These are phyloP conservation scores for Remersonia thermophila DNA, from an alignment of 2,329 filamentous ascomycete genomes.

Conservation along the genomic window DNA sequence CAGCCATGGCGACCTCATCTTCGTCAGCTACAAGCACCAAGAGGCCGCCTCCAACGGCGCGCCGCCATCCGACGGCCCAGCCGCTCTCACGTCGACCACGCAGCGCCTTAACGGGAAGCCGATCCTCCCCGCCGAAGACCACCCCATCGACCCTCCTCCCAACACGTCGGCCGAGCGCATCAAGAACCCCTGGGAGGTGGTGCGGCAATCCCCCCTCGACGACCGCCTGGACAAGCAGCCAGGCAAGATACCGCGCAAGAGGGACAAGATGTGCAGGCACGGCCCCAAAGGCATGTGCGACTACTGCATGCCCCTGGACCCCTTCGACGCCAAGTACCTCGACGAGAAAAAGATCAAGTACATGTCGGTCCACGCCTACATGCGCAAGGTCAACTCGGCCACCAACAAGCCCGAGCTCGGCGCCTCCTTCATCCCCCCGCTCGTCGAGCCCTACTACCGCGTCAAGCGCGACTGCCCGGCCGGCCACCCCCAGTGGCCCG, in stretches of 20 bases:
- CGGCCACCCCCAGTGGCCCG: slow-evolving; percentile 85
- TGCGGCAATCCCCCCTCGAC: slow-evolving; percentile 79
- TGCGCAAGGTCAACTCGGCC: slow-evolving; percentile 88
- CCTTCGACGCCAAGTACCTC: slow-evolving; percentile 80
- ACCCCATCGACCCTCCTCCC: slow-evolving; percentile 45
- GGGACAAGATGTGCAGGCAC: slow-evolving; percentile 88
- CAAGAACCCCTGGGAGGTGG: slow-evolving; percentile 86
- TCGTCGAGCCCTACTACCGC: slow-evolving; percentile 85
- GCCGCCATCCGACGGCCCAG: slow-evolving; percentile 21
- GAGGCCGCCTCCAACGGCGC: slow-evolving; percentile 32
- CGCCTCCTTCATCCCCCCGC: slow-evolving; percentile 88
- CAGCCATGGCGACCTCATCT: slow-evolving; percentile 86
- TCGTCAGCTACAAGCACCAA: slow-evolving; percentile 63
- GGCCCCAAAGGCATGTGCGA: slow-evolving; percentile 98
- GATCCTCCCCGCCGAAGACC: slow-evolving; percentile 55
- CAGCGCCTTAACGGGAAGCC: slow-evolving; percentile 70
- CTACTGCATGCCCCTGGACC: slow-evolving; percentile 94
- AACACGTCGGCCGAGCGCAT: slow-evolving; percentile 47
- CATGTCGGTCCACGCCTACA: slow-evolving; percentile 85
- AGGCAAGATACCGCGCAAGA: slow-evolving; percentile 72
- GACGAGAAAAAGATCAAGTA: slow-evolving; percentile 98
- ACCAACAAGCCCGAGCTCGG: slow-evolving; percentile 94
- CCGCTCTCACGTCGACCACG: slow-evolving; percentile 31
- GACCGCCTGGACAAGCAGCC: slow-evolving; percentile 74
- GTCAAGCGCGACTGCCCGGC: slow-evolving; percentile 83